Evolutionary conservation across 805 yeast genomes (phyloP), one percentile per base, ranked within the genome.

Genomic region (Myxozyma kluyveri): DNA sequence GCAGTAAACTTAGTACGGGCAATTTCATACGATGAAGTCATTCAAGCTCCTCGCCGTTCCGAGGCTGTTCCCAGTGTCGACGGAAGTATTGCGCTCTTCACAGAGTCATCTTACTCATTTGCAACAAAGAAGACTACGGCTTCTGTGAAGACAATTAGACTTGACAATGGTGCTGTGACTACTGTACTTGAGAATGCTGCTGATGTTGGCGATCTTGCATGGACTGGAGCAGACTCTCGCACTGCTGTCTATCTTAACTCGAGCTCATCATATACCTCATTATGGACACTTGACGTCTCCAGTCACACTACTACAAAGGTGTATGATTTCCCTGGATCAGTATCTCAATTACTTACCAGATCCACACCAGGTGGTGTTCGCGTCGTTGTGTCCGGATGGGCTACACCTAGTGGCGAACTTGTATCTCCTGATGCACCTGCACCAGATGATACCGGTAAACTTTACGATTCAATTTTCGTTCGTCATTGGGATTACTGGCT

Each of bases 401-500:
- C 60, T 9, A 45, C 50, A 9, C 59, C 59, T 7, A 41, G 27
- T 26, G 60, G 60, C 24, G 36, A 41, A 21, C 47, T 56, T 7
- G 31, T 52, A 3, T 56, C 60, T 5, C 60, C 60, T 9, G 47
- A 56, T 33, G 60, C 54, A 6, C 57, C 60, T 6, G 29, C 44
- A n/a, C 37, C 24, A 29, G 31, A 21, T 9, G 60, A 56, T 39
- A 12, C 47, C 4, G 60, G 60, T 4, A 38, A 46, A 18, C 46
- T 56, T n/a, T 61, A 59, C 47, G 60, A 57, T 41, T 24, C 49
- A 5, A 31, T 51, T 21, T 61, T 56, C 47, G 64, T 54, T 19
- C 50, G 64, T 3, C 63, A 61, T 43, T 61, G 64, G 64, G 63
- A 61, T 32, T 57, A 60, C 48, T 60, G 63, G 63, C 50, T 57